Evolutionary conservation across 257 asterid genomes (phyloP), one percentile per base, ranked within the genome.

Genomic region (Vinca minor): DNA sequence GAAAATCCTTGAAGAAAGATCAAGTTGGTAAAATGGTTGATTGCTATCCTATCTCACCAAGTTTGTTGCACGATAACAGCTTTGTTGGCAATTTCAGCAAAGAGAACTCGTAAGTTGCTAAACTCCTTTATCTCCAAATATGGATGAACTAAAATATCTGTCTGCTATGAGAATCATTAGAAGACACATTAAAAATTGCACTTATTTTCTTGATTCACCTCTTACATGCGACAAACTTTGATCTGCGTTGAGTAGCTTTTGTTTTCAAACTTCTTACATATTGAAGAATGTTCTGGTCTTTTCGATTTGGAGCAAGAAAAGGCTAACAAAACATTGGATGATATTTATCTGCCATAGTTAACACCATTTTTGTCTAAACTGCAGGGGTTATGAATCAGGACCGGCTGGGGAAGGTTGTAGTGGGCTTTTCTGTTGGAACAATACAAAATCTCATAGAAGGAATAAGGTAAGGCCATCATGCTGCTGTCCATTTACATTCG

Each of bases 371-470:
- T 66, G 49, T 47, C 59, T 74, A 55, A 12, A 32, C 28, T 70
- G 42, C 82, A 89, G 99, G 83, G 97, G 89, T 73, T 89, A 93
- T 66, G 99, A 93, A 77, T 93, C 97, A 17, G 90, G 96, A 39
- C 38, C 92, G 0, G 96, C 81, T 41, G 85, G 85, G 36, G 70
- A 82, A 5, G 94, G 97, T 68, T 93, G 99, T 84, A 76, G 91
- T 48, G 84, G 80, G 23, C 60, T 91, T 69, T 82, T 93, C 75
- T 93, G 99, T 74, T 93, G 99, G 99, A 93, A 76, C 59, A 79
- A 72, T 74, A 63, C 65, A 62, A 83, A 70, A 76, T 76, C 82
- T 61, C 85, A 46, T 5, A 73, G 74, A 63, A 78, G 87, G 76
- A 76, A 71, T 68, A 83, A 81, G 84, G 97, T 73, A 50, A 5